Evolutionary conservation across 2,329 filamentous ascomycete genomes (phyloP).

Genomic region (Aschersonia sp.): DNA sequence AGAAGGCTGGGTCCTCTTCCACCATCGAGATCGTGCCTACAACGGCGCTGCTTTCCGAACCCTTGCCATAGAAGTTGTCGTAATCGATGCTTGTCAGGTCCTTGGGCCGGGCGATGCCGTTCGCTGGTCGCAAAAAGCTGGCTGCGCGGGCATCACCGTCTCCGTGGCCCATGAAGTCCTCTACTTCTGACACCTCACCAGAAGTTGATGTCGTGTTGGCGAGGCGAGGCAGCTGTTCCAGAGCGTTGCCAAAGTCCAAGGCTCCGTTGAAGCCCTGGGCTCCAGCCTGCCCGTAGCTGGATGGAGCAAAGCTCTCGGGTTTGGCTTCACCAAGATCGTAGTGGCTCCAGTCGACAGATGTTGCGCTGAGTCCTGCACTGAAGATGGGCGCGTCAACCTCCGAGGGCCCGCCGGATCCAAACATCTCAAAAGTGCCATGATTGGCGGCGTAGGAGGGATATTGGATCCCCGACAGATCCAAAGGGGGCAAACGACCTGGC

Average conservation of each 20-base stretch:
- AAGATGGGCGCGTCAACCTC: slow-evolving; percentile 44
- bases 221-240: slow-evolving; percentile 39
- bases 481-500: slow-evolving; percentile 36
- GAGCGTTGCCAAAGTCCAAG: slow-evolving; percentile 36
- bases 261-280: slow-evolving; percentile 34
- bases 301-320: slow-evolving; percentile 33
- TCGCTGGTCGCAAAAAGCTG: slow-evolving; percentile 29
- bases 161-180: slow-evolving; percentile 38
- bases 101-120: slow-evolving; percentile 23
- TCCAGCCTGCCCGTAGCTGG: slow-evolving; percentile 38
- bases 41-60: slow-evolving; percentile 21
- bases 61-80: slow-evolving; percentile 39
- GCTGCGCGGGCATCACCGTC: slow-evolving; percentile 33
- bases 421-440: slow-evolving; percentile 35
- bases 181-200: slow-evolving; percentile 52
- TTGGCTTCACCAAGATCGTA: slow-evolving; percentile 32
- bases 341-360: slow-evolving; percentile 30
- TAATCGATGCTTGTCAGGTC: slow-evolving; percentile 38
- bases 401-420: slow-evolving; percentile 29
- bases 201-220: slow-evolving; percentile 46
- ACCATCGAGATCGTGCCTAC: slow-evolving; percentile 30
- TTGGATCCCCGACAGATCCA: slow-evolving; percentile 43
- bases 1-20: slow-evolving; percentile 36
- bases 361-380: slow-evolving; percentile 45
- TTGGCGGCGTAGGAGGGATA: slow-evolving; percentile 33